Evolutionary conservation across 306 rosid genomes (phyloP), one percentile per base, ranked within the genome.

Genomic region (Acacia confusa): DNA sequence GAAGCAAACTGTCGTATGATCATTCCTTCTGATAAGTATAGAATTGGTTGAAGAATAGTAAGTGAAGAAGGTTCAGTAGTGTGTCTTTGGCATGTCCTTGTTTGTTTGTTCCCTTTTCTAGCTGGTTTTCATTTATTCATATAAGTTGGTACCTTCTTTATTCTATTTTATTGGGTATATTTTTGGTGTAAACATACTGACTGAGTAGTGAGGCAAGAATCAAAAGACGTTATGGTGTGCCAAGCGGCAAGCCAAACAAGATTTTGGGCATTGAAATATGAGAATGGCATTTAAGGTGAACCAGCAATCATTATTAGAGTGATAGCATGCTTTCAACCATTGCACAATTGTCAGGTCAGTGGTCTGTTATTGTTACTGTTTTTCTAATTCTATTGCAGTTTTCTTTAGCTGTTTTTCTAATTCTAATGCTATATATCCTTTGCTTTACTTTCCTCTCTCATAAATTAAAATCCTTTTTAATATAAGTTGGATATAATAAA

Each of bases 271-370:
- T 89, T 94, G 25, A 94, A 94, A 90, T 95, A 94, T 81, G 94
- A 91, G 85, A 92, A 63, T 87, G 94, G 98, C 74, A 89, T 88
- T 81, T 89, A 89, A 76, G 98, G 98, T 79, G 88, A 82, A 88
- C 82, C 95, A 50, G 79, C 97, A 25, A 90, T 94, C 85, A 88
- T 94, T 78, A 92, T 94, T 77, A 94, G 92, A 90, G 95, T 94
- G 74, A 92, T 94, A 72, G 98, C 97, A 79, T 94, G 98, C 88
- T 92, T 94, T 87, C 98, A 94, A 92, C 97, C 95, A 8, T 86
- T 90, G 87, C 92, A n/a, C n/a, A n/a, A n/a, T n/a, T n/a, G n/a
- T n/a, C n/a, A n/a, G n/a, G n/a, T n/a, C n/a, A n/a, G n/a, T n/a
- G n/a, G n/a, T n/a, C n/a, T n/a, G n/a, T n/a, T n/a, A n/a, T n/a